Conservation (phyloP, 352 stramenopile genomes). For the Pythium phragmitis region DNA sequence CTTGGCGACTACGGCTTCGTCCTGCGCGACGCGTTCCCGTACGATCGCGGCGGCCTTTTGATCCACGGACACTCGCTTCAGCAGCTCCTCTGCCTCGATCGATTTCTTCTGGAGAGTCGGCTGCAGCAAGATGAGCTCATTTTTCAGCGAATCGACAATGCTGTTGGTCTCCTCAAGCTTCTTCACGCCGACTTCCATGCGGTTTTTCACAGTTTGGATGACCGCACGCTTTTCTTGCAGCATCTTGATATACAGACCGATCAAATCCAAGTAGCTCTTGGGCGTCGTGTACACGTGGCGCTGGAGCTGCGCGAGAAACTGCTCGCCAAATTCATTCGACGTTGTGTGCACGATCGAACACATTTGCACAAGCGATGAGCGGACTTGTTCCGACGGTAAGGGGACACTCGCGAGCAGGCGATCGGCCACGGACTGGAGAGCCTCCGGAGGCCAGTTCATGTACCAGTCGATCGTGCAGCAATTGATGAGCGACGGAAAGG, state of each 20-base stretch:
- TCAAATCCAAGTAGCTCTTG: conserved; percentile 96
- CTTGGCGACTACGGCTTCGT: conserved; percentile 90
- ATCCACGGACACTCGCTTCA: conserved; percentile 92
- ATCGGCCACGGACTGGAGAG: conserved; percentile 90
- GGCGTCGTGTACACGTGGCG: conserved; percentile 95
- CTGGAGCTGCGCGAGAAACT: conserved; percentile 90
- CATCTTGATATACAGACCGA: conserved; percentile 92
- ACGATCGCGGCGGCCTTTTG: conserved; percentile 91
- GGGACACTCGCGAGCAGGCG: conserved; percentile 82
- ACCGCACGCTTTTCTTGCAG: conserved; percentile 84
- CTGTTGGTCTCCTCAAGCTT: conserved; percentile 95
- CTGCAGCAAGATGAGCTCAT: conserved; percentile 90
- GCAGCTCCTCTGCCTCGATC: conserved; percentile 88
- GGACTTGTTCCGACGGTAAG: conserved; percentile 71
- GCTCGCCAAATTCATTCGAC: conserved; percentile 83
- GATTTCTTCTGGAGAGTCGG: conserved; percentile 90
- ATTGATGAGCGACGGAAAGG: conserved; percentile 95
- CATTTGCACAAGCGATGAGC: conserved; percentile 84
- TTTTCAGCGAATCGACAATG: conserved; percentile 92
- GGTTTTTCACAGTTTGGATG: conserved; percentile 81
- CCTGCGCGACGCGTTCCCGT: conserved; percentile 81
- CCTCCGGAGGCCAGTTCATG: conserved; percentile 93
- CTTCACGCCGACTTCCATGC: conserved; percentile 91
- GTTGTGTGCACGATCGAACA: conserved; percentile 93
- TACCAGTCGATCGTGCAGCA: conserved; percentile 97